Evolutionary conservation across 2,329 filamentous ascomycete genomes (phyloP).

Genomic region (Penicillium sp.): DNA sequence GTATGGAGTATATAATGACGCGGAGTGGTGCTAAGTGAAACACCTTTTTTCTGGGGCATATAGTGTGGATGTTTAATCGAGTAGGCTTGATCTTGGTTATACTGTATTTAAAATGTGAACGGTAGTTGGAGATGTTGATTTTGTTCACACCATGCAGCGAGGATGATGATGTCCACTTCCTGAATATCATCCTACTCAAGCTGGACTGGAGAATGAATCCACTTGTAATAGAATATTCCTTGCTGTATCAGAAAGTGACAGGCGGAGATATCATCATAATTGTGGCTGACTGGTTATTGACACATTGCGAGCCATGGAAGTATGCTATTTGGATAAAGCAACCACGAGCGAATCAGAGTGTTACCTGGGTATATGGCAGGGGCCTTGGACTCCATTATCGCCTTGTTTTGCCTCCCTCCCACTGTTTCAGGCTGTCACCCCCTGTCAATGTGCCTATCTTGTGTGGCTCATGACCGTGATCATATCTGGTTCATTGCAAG

Average conservation of each 20-base stretch:
- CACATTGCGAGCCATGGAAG: conserved; percentile 23
- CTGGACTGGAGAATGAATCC: neutral
- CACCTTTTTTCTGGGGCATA: neutral
- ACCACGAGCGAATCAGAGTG: conserved; percentile 21
- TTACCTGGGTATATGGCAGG: conserved; percentile 2
- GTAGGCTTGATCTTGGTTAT: neutral
- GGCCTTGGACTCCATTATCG: conserved; percentile 12
- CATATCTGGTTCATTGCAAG: conserved; percentile 14
- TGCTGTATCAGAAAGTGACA: neutral
- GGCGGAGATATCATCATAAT: neutral
- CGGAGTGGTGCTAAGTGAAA: conserved; percentile 2
- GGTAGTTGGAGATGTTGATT: no score
- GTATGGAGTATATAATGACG: conserved; percentile 17
- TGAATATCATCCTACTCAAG: neutral
- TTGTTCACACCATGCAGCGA: neutral
- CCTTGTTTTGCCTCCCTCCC: conserved; percentile 24
- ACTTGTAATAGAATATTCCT: neutral
- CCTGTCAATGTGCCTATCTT: conserved; percentile 16
- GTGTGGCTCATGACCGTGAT: conserved; percentile 23
- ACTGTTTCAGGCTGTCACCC: conserved; percentile 19
- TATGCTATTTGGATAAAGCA: conserved; percentile 18
- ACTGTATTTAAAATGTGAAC: neutral
- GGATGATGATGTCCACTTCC: neutral
- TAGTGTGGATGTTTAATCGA: neutral
- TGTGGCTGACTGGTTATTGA: conserved; percentile 21